Conservation (phyloP, 1,284 basidiomycete species). For the Tremellales sp. region DNA sequence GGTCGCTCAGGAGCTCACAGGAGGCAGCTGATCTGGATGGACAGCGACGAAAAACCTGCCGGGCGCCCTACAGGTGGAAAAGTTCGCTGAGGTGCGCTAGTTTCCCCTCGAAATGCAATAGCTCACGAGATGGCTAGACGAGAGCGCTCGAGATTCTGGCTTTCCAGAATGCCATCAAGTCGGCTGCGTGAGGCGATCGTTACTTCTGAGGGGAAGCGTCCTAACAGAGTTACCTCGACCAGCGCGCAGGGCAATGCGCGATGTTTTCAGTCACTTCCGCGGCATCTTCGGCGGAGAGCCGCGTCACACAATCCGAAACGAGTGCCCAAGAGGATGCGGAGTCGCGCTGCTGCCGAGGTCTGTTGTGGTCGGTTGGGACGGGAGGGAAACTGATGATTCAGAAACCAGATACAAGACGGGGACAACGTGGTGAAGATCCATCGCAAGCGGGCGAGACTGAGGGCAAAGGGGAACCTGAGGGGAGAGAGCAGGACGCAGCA, state of each 20-base stretch:
- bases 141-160: constrained; percentile 81
- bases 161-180: constrained; percentile 78
- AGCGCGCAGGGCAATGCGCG: constrained; percentile 62
- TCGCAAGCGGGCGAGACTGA: constrained; percentile 48
- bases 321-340: constrained; percentile 73
- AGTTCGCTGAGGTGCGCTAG: constrained; percentile 67
- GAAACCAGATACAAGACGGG: constrained; percentile 67
- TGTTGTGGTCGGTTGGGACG: constrained; percentile 11
- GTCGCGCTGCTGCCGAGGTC: constrained; percentile 77
- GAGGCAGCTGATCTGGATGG: background rate
- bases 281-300: constrained; percentile 80
- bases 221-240: constrained; percentile 7
- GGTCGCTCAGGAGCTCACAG: background rate
- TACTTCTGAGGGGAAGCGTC: background rate
- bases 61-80: constrained; percentile 74
- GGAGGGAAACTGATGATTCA: constrained; percentile 1
- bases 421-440: constrained; percentile 57
- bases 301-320: constrained; percentile 87
- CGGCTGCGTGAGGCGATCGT: constrained; percentile 57
- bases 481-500: constrained; percentile 33
- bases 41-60: constrained; percentile 62
- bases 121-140: constrained; percentile 53
- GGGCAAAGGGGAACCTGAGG: constrained; percentile 31
- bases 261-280: constrained; percentile 84
- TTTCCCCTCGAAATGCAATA: background rate